These are phyloP conservation scores for Candida orba DNA, from an alignment of 805 yeast genomes.

Conservation along the genomic window DNA sequence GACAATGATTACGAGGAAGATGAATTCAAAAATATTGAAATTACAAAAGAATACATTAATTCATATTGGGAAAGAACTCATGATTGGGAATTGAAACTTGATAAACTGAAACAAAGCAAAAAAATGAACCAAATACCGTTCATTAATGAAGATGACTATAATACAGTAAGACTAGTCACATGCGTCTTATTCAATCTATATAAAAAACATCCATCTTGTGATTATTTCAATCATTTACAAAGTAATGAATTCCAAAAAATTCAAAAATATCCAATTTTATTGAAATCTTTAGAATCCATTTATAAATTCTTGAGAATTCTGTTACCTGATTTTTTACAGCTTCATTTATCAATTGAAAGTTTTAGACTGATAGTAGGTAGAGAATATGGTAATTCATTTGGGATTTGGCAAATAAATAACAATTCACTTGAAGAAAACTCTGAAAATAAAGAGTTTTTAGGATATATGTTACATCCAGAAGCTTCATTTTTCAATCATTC, in stretches of 20 bases:
- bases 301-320: constrained; percentile 40
- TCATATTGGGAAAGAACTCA: constrained; percentile 32
- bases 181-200: constrained; percentile 29
- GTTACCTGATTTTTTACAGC: constrained; percentile 30
- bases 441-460: constrained; percentile 49
- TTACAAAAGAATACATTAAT: constrained; percentile 18
- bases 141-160: constrained; percentile 47
- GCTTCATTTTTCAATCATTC: constrained; percentile 67
- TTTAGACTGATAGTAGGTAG: constrained; percentile 47
- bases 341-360: constrained; percentile 29
- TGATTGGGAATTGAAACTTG: constrained; percentile 31
- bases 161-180: constrained; percentile 42
- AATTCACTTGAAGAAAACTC: constrained; percentile 20
- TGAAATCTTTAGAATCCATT: constrained; percentile 39
- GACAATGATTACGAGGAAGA: constrained; percentile 6
- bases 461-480: constrained; percentile 52
- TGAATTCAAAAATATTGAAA: constrained; percentile 7
- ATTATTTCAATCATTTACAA: constrained; percentile 37
- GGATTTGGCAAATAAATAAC: constrained; percentile 48
- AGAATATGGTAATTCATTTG: constrained; percentile 63
- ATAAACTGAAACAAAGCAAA: constrained; percentile 30
- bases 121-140: constrained; percentile 31
- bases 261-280: constrained; percentile 37
- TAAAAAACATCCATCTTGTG: constrained; percentile 11
- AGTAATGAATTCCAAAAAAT: constrained; percentile 45